phyloP scores from a whole-genome alignment of 768 basidiomycete genomes.

The Leccinum variicolor region DNA sequence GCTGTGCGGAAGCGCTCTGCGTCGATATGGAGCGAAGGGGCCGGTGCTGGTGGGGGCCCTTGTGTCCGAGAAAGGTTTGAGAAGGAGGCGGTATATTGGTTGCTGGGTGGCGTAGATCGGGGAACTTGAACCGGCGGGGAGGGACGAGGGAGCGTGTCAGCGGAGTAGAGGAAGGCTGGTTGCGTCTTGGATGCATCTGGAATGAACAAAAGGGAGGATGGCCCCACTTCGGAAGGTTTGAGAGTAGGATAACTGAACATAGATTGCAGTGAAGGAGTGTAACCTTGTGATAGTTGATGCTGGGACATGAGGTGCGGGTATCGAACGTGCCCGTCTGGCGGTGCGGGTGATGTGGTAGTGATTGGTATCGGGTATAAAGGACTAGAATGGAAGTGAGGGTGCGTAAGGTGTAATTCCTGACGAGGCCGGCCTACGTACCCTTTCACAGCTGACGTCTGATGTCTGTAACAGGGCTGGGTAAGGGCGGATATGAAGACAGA shows the following conservation, averaged over 20 bases:
- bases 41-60: slow-evolving; percentile 20
- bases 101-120: slow-evolving; percentile 4
- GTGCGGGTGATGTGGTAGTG: slow-evolving; percentile 68
- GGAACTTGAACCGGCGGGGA: slow-evolving; percentile 24
- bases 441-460: slow-evolving; percentile 29
- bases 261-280: slow-evolving; percentile 70
- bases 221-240: slow-evolving; percentile 32
- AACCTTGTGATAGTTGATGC: slow-evolving; percentile 76
- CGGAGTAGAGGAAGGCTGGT: slow-evolving; percentile 29
- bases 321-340: slow-evolving; percentile 43
- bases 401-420: slow-evolving; percentile 7
- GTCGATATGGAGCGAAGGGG: slow-evolving; percentile 22
- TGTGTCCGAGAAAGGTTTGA: slow-evolving; percentile 27
- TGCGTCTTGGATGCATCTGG: slow-evolving; percentile 27
- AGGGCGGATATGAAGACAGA: slow-evolving; percentile 33
- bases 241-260: slow-evolving; percentile 53
- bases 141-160: slow-evolving; percentile 34
- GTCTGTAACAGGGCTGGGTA: slow-evolving; percentile 25
- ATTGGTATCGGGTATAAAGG: slow-evolving; percentile 51
- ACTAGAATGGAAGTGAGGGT: slow-evolving; percentile 23
- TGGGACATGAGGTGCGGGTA: slow-evolving; percentile 77
- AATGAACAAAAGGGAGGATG: slow-evolving; percentile 46
- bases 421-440: slow-evolving; percentile 30
- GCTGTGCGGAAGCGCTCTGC: slow-evolving; percentile 30
- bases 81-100: slow-evolving; percentile 21